Evolutionary conservation across 441 rosid genomes (phyloP), one percentile per base, ranked within the genome.

Genomic region (Jatropha podagrica): DNA sequence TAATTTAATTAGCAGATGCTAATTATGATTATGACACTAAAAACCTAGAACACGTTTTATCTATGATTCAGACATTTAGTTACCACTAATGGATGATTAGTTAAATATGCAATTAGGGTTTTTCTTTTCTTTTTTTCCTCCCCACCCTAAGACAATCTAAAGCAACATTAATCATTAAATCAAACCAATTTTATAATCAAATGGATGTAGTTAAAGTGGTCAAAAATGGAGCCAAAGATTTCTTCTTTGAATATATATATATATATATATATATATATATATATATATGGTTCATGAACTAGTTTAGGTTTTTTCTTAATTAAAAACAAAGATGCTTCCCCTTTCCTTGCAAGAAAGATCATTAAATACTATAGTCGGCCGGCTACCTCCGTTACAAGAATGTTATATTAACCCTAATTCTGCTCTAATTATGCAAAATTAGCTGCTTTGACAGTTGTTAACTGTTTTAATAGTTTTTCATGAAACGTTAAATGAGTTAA

Each of bases 211-310:
- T 20, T 52, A 54, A 65, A 67, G 54, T 68, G 26, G 77, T 65
- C 65, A 74, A 74, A 74, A 65, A 55, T 7, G 26, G 3, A 27
- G 17, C 23, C 38, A 54, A 23, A 4, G 3, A 4, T 63, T 38
- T 17, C 32, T 14, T 15, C 18, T 38, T 66, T 20, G 4, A 48
- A 69, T 69, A 32, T 32, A 23, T 23, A 23, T 23, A 23, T 23
- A 23, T 23, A 23, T 69, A 32, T 32, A 23, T 23, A 23, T 23
- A 23, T 23, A 23, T 23, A 23, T 23, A 23, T 23, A 23, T 23
- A 23, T 23, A 23, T 23, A 63, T 69, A 52, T 52, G 79, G 71
- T 76, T 64, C 75, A 70, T 64, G 71, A 64, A 76, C 54, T 59
- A 46, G 15, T 41, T 67, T 49, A n/a, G 27, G 37, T 9, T 44